Conservation (phyloP, 1,284 basidiomycete species). For the Volvariella surrecta region DNA sequence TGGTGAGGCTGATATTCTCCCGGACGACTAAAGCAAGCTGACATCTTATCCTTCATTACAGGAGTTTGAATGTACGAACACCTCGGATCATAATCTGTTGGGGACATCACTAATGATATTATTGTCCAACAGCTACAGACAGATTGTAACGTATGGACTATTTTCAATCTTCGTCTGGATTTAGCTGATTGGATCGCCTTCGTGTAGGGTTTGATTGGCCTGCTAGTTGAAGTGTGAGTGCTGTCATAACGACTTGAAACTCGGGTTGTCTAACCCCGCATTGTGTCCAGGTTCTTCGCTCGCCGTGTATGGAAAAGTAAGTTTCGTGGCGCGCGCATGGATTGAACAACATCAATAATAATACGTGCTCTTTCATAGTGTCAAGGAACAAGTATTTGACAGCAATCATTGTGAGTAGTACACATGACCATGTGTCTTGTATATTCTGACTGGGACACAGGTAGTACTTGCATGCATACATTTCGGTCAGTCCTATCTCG, state of each 20-base stretch:
- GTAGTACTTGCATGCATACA: slow-evolving; percentile 26
- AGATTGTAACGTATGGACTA: slow-evolving; percentile 31
- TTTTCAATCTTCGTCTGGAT: not conserved
- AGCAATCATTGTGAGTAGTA: slow-evolving; percentile 22
- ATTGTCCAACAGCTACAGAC: slow-evolving; percentile 26
- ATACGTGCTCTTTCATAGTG: slow-evolving; percentile 17
- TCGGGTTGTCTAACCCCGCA: slow-evolving; percentile 1
- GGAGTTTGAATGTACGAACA: slow-evolving; percentile 30
- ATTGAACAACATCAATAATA: slow-evolving; percentile 5
- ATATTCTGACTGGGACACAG: slow-evolving; percentile 13
- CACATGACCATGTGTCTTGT: not conserved
- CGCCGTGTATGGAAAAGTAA: slow-evolving; percentile 33
- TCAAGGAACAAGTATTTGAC: slow-evolving; percentile 26
- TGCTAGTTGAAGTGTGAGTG: slow-evolving; percentile 35
- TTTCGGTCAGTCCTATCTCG: slow-evolving; percentile 21
- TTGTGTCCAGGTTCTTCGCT: slow-evolving; percentile 31
- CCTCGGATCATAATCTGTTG: too few species aligned
- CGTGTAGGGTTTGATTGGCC: slow-evolving; percentile 28
- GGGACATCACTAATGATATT: too few species aligned
- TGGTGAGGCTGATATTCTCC: slow-evolving; percentile 19
- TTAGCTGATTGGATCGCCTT: not conserved
- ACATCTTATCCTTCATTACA: slow-evolving; percentile 11
- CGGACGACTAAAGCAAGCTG: not conserved
- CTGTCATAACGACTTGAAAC: not conserved
- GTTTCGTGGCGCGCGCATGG: slow-evolving; percentile 10